phyloP scores from a whole-genome alignment of 2,329 filamentous ascomycete species.

The Davidsoniella virescens region DNA sequence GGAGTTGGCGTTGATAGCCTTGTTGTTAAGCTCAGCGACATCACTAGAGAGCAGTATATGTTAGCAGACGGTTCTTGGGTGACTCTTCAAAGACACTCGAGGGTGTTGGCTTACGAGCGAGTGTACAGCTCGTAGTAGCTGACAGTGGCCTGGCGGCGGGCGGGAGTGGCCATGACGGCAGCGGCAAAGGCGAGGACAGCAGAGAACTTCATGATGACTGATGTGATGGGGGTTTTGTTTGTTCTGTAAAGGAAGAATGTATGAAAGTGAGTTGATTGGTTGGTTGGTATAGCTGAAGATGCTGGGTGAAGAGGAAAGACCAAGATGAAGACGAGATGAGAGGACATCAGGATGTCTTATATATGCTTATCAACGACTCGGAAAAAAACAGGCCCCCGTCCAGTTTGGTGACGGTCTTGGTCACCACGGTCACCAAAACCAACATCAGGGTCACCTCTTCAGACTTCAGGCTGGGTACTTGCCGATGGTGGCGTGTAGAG shows the following conservation, averaged over 20 bases:
- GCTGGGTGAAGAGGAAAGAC: neutral
- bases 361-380: too few species aligned
- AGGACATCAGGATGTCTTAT: neutral
- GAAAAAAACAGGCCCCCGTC: too few species aligned
- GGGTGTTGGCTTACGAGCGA: conserved; percentile 4
- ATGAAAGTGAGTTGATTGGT: neutral
- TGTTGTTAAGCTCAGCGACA: conserved; percentile 4
- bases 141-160: neutral
- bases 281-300: neutral
- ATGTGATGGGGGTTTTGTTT: neutral
- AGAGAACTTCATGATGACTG: conserved; percentile 8
- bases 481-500: too few species aligned
- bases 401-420: too few species aligned
- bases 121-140: conserved; percentile 6
- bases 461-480: too few species aligned
- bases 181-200: conserved; percentile 2
- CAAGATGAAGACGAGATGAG: neutral
- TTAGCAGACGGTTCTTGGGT: neutral
- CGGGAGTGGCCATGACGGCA: conserved; percentile 7
- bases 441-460: too few species aligned
- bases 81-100: neutral
- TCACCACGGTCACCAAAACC: too few species aligned
- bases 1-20: conserved; percentile 2
- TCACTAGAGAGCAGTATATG: conserved; percentile 1
- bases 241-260: too few species aligned